Conservation (phyloP, 1,284 basidiomycete species). For the Porogramme epimiltina region DNA sequence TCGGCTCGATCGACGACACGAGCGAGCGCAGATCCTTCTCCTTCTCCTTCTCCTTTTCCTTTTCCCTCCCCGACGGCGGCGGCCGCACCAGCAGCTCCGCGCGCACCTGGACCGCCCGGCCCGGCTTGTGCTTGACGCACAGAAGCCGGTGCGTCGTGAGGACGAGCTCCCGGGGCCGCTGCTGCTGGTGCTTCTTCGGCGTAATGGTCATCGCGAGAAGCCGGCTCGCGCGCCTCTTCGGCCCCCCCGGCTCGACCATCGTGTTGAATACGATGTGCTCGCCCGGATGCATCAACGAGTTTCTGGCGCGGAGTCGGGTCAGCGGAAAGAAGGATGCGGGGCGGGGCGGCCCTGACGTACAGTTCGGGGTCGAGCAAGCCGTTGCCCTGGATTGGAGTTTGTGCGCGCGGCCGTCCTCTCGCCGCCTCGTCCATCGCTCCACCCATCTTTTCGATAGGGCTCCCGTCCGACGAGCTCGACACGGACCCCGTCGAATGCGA, state of each 20-base stretch:
- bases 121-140: constrained; percentile 53
- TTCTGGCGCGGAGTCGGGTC: constrained; percentile 30
- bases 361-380: constrained; percentile 44
- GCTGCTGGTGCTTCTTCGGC: constrained; percentile 40
- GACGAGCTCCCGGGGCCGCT: constrained; percentile 55
- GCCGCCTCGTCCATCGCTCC: constrained; percentile 36
- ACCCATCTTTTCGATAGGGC: constrained; percentile 43
- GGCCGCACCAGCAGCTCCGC: constrained; percentile 47
- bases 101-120: constrained; percentile 46
- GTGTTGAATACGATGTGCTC: constrained; percentile 55
- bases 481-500: constrained; percentile 36
- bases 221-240: constrained; percentile 60
- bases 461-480: constrained; percentile 54
- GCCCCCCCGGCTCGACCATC: constrained; percentile 53
- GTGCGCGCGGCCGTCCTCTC: constrained; percentile 54
- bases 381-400: constrained; percentile 61
- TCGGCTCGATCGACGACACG: constrained; percentile 51
- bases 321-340: background rate
- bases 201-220: constrained; percentile 55
- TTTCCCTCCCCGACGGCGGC: constrained; percentile 22
- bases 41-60: constrained; percentile 29
- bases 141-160: constrained; percentile 60
- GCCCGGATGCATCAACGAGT: constrained; percentile 41
- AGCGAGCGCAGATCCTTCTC: constrained; percentile 35
- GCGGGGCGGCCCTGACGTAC: constrained; percentile 34